Conservation (phyloP, 768 basidiomycete species). For the Arthromyces matolae region DNA sequence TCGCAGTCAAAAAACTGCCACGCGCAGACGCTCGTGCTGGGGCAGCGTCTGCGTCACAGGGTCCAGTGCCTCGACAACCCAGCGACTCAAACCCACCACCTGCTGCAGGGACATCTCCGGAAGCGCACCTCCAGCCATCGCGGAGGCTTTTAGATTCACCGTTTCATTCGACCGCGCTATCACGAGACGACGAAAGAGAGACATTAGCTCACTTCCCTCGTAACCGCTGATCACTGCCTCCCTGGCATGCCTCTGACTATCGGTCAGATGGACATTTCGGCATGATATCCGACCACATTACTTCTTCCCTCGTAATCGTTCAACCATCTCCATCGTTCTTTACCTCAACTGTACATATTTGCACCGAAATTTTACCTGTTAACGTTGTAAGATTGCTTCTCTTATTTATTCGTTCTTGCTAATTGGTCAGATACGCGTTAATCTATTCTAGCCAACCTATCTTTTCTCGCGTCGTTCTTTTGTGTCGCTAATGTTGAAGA, state of each 20-base stretch:
- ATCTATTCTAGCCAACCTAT: slow-evolving; percentile 1
- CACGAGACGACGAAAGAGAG: slow-evolving; percentile 33
- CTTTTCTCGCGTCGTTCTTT: background rate
- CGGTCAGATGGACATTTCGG: slow-evolving; percentile 12
- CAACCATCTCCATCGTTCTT: slow-evolving; percentile 1
- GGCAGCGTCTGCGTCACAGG: slow-evolving; percentile 73
- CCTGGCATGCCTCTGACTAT: background rate
- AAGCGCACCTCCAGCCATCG: slow-evolving; percentile 26
- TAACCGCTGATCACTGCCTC: slow-evolving; percentile 19
- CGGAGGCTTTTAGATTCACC: slow-evolving; percentile 34
- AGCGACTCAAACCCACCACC: slow-evolving; percentile 28
- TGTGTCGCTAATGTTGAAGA: background rate
- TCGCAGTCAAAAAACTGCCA: slow-evolving; percentile 68
- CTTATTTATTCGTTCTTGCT: background rate
- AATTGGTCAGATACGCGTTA: slow-evolving; percentile 3
- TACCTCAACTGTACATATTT: slow-evolving; percentile 9
- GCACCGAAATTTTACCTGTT: slow-evolving; percentile 5
- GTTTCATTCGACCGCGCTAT: slow-evolving; percentile 19
- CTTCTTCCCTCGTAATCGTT: slow-evolving; percentile 1
- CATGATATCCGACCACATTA: slow-evolving; percentile 2
- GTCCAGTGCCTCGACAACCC: slow-evolving; percentile 34
- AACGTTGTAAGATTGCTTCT: slow-evolving; percentile 2
- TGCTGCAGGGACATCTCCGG: slow-evolving; percentile 18
- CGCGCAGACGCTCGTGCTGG: slow-evolving; percentile 78
- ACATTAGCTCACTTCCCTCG: slow-evolving; percentile 25